Percentiles rank a stretch among this genome's conserved stretches.
These are phyloP conservation scores for Schizophyllum amplum DNA, from an alignment of 1,284 basidiomycete genomes.

Conservation along the genomic window DNA sequence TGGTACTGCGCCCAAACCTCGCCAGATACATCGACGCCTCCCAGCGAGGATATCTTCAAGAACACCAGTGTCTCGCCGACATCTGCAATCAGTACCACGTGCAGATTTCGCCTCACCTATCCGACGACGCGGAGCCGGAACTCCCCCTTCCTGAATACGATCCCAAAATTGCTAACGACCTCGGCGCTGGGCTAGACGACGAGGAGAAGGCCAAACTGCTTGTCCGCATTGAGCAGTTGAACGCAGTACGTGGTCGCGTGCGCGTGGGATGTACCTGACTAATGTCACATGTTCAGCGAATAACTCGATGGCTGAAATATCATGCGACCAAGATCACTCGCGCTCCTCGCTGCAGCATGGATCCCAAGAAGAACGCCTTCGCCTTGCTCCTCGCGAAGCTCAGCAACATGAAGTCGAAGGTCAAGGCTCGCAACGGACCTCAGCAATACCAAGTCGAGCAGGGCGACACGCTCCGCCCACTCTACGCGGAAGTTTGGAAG, in stretches of 20 bases:
- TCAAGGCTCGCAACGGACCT: background rate
- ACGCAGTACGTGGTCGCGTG: background rate
- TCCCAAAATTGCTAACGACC: background rate
- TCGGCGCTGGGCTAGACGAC: background rate
- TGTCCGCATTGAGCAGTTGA: background rate
- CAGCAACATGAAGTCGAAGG: background rate
- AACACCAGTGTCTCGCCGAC: constrained; percentile 1
- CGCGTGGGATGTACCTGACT: background rate
- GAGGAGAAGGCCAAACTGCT: background rate
- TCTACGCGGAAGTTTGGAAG: background rate
- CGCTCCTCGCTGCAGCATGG: background rate
- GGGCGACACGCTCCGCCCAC: background rate
- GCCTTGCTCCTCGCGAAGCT: background rate
- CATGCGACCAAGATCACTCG: background rate
- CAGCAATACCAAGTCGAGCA: constrained; percentile 5
- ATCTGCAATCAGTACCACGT: constrained; percentile 8
- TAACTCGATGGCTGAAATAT: constrained; percentile 7
- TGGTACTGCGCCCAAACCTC: background rate
- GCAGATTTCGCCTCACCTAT: background rate
- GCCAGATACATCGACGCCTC: constrained; percentile 3
- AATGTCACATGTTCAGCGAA: constrained; percentile 3
- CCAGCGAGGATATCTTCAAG: background rate
- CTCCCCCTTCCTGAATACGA: constrained; percentile 5
- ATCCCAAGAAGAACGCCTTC: constrained; percentile 1
- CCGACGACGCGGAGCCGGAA: constrained; percentile 7